phyloP scores from a whole-genome alignment of 306 rosid genomes.

The Quercus ilex region DNA sequence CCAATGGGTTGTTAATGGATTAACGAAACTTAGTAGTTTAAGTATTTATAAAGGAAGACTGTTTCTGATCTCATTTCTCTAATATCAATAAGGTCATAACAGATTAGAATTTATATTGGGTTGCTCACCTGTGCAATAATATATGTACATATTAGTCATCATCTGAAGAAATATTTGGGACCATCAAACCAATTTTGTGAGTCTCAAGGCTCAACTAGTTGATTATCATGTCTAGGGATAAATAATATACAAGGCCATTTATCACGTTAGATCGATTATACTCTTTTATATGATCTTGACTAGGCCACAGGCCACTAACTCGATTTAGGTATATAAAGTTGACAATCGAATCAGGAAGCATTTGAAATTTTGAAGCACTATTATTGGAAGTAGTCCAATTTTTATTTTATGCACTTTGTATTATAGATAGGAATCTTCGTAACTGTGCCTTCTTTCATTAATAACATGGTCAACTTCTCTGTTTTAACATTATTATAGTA shows the following conservation, averaged over 20 bases:
- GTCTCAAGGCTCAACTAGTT: too few species aligned
- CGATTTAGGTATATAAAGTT: not conserved
- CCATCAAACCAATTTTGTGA: too few species aligned
- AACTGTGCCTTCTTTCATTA: not conserved
- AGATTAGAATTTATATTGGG: not conserved
- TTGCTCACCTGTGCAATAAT: not conserved
- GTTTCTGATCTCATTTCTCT: slow-evolving; percentile 5
- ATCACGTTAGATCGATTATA: not conserved
- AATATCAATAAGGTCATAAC: not conserved
- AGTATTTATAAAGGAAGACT: not conserved
- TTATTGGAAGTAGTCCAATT: not conserved
- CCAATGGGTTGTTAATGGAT: too few species aligned
- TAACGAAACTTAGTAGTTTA: not conserved
- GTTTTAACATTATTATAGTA: not conserved
- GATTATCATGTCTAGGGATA: too few species aligned
- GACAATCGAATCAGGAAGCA: not conserved
- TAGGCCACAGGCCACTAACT: too few species aligned
- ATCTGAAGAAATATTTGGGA: not conserved
- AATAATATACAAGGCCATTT: too few species aligned
- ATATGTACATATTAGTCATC: not conserved
- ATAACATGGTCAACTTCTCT: slow-evolving; percentile 13
- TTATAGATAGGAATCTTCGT: too few species aligned
- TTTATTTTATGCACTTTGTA: not conserved
- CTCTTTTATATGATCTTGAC: not conserved
- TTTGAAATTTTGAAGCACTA: not conserved